A percentile compares a stretch with the other conserved stretches of the same genome.
These are phyloP conservation scores for Alternaria postmessia DNA, from an alignment of 2,329 filamentous ascomycete genomes.

Conservation along the genomic window DNA sequence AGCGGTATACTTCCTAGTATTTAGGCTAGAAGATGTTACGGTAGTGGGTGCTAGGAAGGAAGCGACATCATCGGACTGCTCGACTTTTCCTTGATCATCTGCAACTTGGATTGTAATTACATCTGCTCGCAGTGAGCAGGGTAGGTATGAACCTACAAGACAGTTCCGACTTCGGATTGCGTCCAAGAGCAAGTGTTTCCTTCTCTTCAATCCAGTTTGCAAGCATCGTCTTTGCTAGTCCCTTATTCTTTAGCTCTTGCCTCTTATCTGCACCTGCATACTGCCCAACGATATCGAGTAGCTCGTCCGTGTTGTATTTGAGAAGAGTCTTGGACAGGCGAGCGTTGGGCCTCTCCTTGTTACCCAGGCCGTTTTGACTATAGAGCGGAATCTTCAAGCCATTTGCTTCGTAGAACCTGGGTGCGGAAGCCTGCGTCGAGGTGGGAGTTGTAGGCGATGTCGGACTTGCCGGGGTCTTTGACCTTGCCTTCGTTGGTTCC, in stretches of 20 bases:
- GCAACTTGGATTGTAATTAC: neutral
- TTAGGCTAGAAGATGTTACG: neutral
- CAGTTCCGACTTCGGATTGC: constrained; percentile 17
- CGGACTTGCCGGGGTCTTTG: neutral
- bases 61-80: neutral
- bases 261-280: constrained; percentile 21
- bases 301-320: constrained; percentile 7
- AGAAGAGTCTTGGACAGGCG: constrained; percentile 14
- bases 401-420: constrained; percentile 17
- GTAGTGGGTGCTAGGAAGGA: neutral
- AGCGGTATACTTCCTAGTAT: neutral
- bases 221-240: constrained; percentile 17
- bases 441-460: neutral
- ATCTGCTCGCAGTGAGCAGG: neutral
- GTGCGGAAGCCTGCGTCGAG: neutral
- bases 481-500: neutral
- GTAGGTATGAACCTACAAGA: neutral
- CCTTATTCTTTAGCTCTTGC: constrained; percentile 14
- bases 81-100: neutral
- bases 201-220: constrained; percentile 30
- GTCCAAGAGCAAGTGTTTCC: constrained; percentile 30
- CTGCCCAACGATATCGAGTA: constrained; percentile 23
- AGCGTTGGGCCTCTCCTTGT: constrained; percentile 18
- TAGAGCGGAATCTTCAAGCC: constrained; percentile 23
- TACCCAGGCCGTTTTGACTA: constrained; percentile 7